Evolutionary conservation across 148 eudicot species (phyloP), one percentile per base, ranked within the genome.

Genomic region (Polygonum maritimum): DNA sequence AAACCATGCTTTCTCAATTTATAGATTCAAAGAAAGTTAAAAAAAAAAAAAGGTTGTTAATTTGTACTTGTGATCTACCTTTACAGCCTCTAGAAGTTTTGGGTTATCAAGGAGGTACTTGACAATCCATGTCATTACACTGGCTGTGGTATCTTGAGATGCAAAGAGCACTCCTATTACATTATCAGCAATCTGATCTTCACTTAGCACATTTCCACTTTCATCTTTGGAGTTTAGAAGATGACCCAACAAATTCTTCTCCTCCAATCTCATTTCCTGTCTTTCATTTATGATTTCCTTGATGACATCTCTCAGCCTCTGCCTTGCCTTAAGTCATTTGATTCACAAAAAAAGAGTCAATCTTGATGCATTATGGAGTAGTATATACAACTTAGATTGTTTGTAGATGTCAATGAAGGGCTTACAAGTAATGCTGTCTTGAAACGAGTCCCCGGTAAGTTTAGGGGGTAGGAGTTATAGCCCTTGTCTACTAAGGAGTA

Each of bases 131-230:
- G 91, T 86, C 78, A 86, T 36, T n/a, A 76, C 86, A 81, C 86
- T 88, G n/a, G 91, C 91, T 11, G 89, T 88, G 9, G 91, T 88
- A 63, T 88, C 91, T 48, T 86, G 91, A 22, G 91, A 87, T 6
- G 91, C 91, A 57, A 88, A 88, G 19, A 88, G 80, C n/a, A 88
- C 91, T 45, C 91, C 91, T 7, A 88, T 86, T 3, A 86, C 77
- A 54, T 88, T 88, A 79, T 88, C 91, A 0, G 91, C 83, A 14
- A 88, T 86, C 45, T 86, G 86, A 69, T 82, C 83, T n/a, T 84
- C 84, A n/a, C 45, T 79, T 41, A 88, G 57, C 10, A 40, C 63
- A 62, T 74, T 74, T 4, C 86, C 88, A 21, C 84, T 82, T 3
- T 78, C 82, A 54, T 85, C 81, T 52, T 69, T 81, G 33, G 78